phyloP scores from a whole-genome alignment of 116 monocot species.

The Cymodocea nodosa region DNA sequence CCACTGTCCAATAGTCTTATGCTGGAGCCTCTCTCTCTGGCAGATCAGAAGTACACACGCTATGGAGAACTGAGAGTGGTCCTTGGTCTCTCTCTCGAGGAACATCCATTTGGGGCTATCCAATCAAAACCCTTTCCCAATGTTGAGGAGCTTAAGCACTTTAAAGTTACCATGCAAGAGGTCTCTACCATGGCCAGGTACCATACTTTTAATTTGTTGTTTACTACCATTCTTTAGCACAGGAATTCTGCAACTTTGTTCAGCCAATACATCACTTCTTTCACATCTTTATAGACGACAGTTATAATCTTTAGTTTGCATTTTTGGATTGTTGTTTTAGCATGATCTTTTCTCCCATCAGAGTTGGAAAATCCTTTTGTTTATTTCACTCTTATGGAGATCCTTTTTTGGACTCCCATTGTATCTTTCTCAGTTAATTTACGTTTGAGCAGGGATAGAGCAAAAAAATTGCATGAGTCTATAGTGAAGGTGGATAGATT shows the following conservation, averaged over 20 bases:
- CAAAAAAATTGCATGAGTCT: conserved; percentile 42
- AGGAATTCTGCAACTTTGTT: not conserved
- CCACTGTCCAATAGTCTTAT: conserved; percentile 9
- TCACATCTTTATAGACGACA: too few species aligned
- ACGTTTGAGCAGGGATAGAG: conserved; percentile 43
- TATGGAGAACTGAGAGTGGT: conserved; percentile 51
- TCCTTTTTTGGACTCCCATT: not conserved
- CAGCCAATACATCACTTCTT: not conserved
- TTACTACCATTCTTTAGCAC: not conserved
- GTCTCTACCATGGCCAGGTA: conserved; percentile 4
- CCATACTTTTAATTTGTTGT: not conserved
- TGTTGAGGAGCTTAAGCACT: conserved; percentile 59
- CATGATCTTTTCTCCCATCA: too few species aligned
- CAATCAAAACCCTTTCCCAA: conserved; percentile 27
- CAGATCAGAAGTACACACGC: conserved; percentile 48
- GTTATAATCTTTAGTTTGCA: too few species aligned
- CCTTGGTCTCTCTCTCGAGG: conserved; percentile 52
- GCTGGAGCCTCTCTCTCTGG: conserved; percentile 34
- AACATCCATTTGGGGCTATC: conserved; percentile 45
- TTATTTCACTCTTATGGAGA: not conserved
- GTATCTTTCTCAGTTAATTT: not conserved
- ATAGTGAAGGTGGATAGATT: conserved; percentile 55
- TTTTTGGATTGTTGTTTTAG: too few species aligned
- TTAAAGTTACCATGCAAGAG: conserved; percentile 17
- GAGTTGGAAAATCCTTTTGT: not conserved